These are phyloP conservation scores for Globisporangium cederbergense DNA, from an alignment of 352 stramenopile species.

Conservation along the genomic window DNA sequence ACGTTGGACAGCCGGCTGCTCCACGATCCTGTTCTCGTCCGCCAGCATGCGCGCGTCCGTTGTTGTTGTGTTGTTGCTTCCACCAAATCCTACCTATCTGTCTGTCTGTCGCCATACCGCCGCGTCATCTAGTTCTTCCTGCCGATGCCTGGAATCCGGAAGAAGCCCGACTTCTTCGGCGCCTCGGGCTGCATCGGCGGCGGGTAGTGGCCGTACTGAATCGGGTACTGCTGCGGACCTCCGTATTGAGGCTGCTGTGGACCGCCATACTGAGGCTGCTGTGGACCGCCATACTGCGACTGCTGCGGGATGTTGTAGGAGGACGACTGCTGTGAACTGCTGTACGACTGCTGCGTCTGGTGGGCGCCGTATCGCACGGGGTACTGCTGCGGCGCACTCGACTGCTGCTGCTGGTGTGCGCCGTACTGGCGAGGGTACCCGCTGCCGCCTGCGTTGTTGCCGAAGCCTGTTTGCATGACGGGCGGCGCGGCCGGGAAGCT, in stretches of 20 bases:
- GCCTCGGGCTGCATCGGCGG: slow-evolving; percentile 45
- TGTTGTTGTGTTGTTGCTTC: slow-evolving; percentile 5
- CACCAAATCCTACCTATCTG: slow-evolving; percentile 17
- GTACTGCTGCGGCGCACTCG: slow-evolving; percentile 15
- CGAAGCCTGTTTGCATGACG: slow-evolving; percentile 20
- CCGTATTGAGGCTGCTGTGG: slow-evolving; percentile 27
- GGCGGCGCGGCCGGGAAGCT: slow-evolving; percentile 9
- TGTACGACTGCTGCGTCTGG: slow-evolving; percentile 20
- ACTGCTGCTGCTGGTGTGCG: slow-evolving; percentile 35
- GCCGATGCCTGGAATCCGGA: slow-evolving; percentile 59
- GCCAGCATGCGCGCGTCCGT: background rate
- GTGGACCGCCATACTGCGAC: slow-evolving; percentile 19
- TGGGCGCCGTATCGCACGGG: slow-evolving; percentile 16
- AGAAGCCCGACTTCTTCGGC: slow-evolving; percentile 71
- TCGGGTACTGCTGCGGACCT: slow-evolving; percentile 13
- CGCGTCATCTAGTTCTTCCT: slow-evolving; percentile 62
- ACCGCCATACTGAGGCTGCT: slow-evolving; percentile 29
- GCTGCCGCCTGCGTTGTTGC: slow-evolving; percentile 22
- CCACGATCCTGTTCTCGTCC: background rate
- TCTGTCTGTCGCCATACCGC: background rate
- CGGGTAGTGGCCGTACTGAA: slow-evolving; percentile 38
- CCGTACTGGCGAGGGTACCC: slow-evolving; percentile 43
- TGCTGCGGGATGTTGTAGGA: slow-evolving; percentile 6
- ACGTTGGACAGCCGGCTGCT: too few relatives aligned
- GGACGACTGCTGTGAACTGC: slow-evolving; percentile 22